Base-by-base conservation (phyloP, 2,329 filamentous ascomycete species). In the Rhexocercosporidium sp. region DNA sequence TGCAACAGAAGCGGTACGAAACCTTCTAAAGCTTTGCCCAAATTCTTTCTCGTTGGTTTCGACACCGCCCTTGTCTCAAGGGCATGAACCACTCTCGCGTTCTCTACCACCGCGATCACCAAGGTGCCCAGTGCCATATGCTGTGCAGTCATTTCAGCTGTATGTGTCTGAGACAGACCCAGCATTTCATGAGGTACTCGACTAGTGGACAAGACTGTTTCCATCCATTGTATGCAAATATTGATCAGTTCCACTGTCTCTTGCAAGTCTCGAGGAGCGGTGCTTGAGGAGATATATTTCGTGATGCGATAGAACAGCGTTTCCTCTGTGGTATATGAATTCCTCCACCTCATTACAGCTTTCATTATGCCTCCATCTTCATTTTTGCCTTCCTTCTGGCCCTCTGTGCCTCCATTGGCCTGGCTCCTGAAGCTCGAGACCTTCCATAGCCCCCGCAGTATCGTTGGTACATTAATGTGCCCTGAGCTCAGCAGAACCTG, bases 81-180 rank as follows among this genome's bases (percentile, higher is more conserved):
- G 3, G 85, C 82, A 53, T 80, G 79, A 4, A 90, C 76, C 12
- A 91, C 82, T 4, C 81, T 79, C 3, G 79, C 78, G 70, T 89
- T 90, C 69, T 92, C 89, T 64, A 86, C 84, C 12, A 91, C 80
- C 0, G 86, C 84, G 59, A 91, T 79, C 6, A 91, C 78, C 20
- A 92, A 80, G 75, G 89, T 85, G 2, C 89, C 86, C 68, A 92
- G 85, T 0, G 88, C 89, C 54, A 88, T 86, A 22, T 87, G 84
- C 1, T 89, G 82, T 53, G 84, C 87, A 80, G 89, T 85, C 60
- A 90, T 88, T 37, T 89, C 83, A 22, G 82, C 80, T 0, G 80
- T 77, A 59, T 82, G 82, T 0, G 81, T 80, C 49, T 77, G 79
- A 59, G 82, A 81, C 66, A 87, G 62, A 9, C 68, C 65, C 46